These are phyloP conservation scores for Jatropha curcas DNA, from an alignment of 345 rosid genomes.

Conservation along the genomic window DNA sequence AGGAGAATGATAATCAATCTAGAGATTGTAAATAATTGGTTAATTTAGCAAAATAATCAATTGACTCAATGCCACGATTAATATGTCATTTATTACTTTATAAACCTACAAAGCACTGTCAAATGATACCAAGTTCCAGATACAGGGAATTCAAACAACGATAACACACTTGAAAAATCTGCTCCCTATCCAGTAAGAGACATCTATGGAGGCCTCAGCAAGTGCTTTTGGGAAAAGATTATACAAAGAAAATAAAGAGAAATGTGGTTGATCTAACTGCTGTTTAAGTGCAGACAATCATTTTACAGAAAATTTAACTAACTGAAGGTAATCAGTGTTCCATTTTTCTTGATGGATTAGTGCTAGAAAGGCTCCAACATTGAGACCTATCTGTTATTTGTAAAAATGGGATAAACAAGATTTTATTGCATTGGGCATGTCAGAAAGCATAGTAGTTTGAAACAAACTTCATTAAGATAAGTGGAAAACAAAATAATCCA, in stretches of 20 bases:
- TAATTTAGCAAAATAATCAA: constrained; percentile 8
- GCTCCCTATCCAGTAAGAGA: too few relatives aligned
- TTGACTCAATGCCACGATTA: background rate
- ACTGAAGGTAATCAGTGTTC: background rate
- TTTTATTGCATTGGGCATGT: background rate
- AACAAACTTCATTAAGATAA: background rate
- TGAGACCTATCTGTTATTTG: background rate
- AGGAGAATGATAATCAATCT: constrained; percentile 86
- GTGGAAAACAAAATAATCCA: background rate
- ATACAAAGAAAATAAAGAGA: background rate
- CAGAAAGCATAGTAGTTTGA: background rate
- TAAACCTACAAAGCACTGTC: background rate
- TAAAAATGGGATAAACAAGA: background rate
- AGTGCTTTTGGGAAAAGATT: background rate
- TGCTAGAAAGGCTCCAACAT: background rate
- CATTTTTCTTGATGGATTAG: background rate
- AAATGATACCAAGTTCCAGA: background rate
- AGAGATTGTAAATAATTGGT: constrained; percentile 4
- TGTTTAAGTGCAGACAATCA: background rate
- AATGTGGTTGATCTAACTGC: background rate
- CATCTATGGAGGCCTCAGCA: too few relatives aligned
- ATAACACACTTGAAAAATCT: background rate
- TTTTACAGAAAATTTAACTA: background rate
- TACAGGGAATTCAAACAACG: background rate
- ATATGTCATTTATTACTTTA: background rate